Base-by-base conservation (phyloP, 441 rosid genomes). In the Mallotus repandus region DNA sequence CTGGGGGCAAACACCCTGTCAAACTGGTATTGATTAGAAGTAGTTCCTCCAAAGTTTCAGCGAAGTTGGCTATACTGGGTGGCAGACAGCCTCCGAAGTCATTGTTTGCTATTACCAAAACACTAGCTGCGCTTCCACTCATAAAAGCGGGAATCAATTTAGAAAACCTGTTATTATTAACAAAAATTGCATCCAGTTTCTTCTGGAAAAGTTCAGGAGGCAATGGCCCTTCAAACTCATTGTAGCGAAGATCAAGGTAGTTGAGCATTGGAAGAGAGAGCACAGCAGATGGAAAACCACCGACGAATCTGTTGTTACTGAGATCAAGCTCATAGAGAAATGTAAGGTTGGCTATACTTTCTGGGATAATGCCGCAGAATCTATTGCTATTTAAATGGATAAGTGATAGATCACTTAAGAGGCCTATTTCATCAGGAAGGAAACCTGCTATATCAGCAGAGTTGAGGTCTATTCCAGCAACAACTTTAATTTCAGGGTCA, bases 331-430 rank as follows among this genome's bases (percentile, higher is more conserved):
- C 98, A 69, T 70, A 81, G 54, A 94, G 92, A 45, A 86, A 82
- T 3, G 92, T 77, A 45, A 92, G 88, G 45, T 89, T 86, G 57
- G 95, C 68, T 49, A 91, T 58, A n/a, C 85, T 74, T 56, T 66
- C 80, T 35, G 92, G 88, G 69, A 94, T 70, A 57, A 85, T 84
- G 14, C 99, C 97, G 19, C 97, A 92, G 76, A 94, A 91, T 14
- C 97, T 86, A 75, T 94, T 94, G 83, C 91, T 89, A 50, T 89
- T 94, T 38, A 94, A 82, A 69, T 94, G 99, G 72, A 94, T 57
- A 73, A 94, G 89, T 52, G 94, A 86, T 9, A 92, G 83, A 69
- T 94, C 84, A 14, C 83, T 77, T 41, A 94, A 85, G 14, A 89
- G 91, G 78, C 97, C 96, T 52, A 94, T 54, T 79, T 92, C 85